Conservation (phyloP, 106 monocot genomes). For the Dendrobium huoshanense region DNA sequence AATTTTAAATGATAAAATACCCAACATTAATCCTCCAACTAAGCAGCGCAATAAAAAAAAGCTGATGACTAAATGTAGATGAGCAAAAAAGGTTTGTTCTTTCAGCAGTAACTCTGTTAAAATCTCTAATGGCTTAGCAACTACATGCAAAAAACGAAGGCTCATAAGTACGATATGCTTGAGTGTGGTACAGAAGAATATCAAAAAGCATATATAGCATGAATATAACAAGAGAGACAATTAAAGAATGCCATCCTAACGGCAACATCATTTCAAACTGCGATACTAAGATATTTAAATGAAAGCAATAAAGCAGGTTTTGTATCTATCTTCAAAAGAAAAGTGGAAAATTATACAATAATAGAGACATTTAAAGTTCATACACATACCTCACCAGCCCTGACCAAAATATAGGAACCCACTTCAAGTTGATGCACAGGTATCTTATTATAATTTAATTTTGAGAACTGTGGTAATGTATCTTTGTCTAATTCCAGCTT, state of each 20-base stretch:
- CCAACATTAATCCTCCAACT: background rate
- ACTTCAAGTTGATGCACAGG: conserved; percentile 86
- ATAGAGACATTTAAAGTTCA: background rate
- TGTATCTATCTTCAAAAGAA: background rate
- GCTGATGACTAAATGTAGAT: background rate
- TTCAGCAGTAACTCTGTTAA: background rate
- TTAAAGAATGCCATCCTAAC: background rate
- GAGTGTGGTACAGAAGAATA: background rate
- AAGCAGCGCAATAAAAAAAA: background rate
- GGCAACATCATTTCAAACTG: background rate
- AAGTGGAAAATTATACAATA: background rate
- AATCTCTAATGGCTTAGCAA: background rate
- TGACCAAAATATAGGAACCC: conserved; percentile 74
- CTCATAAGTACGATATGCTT: background rate
- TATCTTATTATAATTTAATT: conserved; percentile 59
- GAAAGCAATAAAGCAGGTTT: background rate
- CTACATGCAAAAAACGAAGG: background rate
- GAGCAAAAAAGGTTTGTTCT: background rate
- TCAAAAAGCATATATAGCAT: background rate
- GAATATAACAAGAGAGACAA: background rate
- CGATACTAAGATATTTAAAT: background rate
- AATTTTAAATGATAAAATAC: background rate
- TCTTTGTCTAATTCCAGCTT: conserved; percentile 46
- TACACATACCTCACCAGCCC: conserved; percentile 93
- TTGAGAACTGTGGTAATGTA: conserved; percentile 43